These are phyloP conservation scores for Candida pseudofarinosa DNA, from an alignment of 805 yeast species.

Conservation along the genomic window DNA sequence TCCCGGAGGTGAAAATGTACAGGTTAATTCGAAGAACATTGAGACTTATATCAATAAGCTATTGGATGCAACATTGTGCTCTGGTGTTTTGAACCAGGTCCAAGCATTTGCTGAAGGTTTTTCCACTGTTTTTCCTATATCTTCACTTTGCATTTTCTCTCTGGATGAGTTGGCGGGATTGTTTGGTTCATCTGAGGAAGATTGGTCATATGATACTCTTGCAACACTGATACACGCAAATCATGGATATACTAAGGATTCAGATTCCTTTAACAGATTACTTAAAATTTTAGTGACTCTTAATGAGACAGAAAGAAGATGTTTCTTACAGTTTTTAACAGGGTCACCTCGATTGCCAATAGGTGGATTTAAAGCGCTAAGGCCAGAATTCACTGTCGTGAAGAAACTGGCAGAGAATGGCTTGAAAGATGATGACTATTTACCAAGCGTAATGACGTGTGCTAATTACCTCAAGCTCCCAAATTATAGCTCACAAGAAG, in stretches of 20 bases:
- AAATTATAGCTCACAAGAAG: conserved; percentile 59
- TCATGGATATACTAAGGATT: conserved; percentile 80
- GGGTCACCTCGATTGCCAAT: conserved; percentile 92
- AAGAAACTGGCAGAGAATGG: conserved; percentile 75
- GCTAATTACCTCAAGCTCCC: conserved; percentile 92
- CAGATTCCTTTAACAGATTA: conserved; percentile 56
- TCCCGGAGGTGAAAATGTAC: conserved; percentile 49
- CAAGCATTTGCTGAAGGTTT: conserved; percentile 75
- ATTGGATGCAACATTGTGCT: conserved; percentile 53
- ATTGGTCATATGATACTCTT: conserved; percentile 72
- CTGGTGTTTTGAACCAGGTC: conserved; percentile 64
- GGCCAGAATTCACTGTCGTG: conserved; percentile 85
- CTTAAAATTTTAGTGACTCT: conserved; percentile 61
- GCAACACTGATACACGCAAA: conserved; percentile 68
- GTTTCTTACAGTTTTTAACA: conserved; percentile 81
- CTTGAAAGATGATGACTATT: conserved; percentile 64
- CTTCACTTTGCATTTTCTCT: conserved; percentile 65
- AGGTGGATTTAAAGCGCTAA: conserved; percentile 83
- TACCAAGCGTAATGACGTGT: conserved; percentile 98
- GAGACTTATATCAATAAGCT: conserved; percentile 54
- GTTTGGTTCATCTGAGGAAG: conserved; percentile 79
- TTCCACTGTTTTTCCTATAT: conserved; percentile 74
- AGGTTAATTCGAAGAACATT: conserved; percentile 51
- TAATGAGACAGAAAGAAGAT: conserved; percentile 51
- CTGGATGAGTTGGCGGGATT: conserved; percentile 68